Base-by-base conservation (phyloP, 768 basidiomycete genomes). In the Paxillus rubicundulus region DNA sequence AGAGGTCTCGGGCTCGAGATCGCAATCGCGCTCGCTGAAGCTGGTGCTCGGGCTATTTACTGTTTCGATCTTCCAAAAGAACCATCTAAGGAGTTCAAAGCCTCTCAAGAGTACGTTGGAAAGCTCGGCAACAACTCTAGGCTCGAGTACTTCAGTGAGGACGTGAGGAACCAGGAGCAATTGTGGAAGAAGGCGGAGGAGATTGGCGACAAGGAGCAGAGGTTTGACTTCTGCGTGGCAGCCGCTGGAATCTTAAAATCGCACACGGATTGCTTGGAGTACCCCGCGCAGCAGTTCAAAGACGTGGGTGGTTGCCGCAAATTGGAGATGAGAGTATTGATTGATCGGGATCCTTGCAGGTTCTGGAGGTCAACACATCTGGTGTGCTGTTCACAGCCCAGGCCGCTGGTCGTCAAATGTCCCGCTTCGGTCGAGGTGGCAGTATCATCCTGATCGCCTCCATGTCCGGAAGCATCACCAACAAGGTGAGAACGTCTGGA, bases 1-100 rank as follows among this genome's bases (percentile, higher is more conserved):
- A 71, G 85, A 30, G 85, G 89, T 0, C 78, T 92, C 14, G 90
- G 90, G 3, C 80, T 92, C n/a, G 90, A 92, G 71, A 86, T 87
- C 84, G 87, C 87, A 33, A 71, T 90, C 49, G 81, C 84, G 4
- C 71, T 91, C 38, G 79, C 79, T 39, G 89, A 91, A 70, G 84
- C 81, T 13, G 89, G 89, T 32, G 86, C 85, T 6, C 76, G 80
- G 8, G 83, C 75, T 0, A 75, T 88, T 16, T 88, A 89, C 66
- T 87, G 85, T 63, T 70, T 87, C 12, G 87, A 89, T 65, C 72
- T 88, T 9, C 79, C 85, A 1, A 54, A 63, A 36, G 64, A 67
- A 34, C 81, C 87, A 0, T 81, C 81, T 2, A 75, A 74, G 1
- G 85, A 85, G 60, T 89, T 82, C 76, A 55, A 62, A 39, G 73